Conservation (phyloP, 306 rosid species). For the Vigna nakashimae region DNA sequence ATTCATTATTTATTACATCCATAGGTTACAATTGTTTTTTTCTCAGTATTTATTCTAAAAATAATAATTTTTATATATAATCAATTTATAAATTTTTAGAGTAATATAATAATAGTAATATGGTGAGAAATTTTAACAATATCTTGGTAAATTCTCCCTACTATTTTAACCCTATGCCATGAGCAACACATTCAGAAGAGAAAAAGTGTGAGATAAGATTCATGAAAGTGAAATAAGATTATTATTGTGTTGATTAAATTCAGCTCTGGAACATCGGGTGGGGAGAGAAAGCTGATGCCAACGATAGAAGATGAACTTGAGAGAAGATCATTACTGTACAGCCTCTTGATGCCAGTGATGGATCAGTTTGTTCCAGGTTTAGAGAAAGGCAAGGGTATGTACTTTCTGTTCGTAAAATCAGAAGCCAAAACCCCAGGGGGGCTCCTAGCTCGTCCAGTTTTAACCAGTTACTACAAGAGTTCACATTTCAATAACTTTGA, state of each 20-base stretch:
- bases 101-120: no score
- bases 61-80: no score
- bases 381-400: constrained; percentile 70
- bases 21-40: no score
- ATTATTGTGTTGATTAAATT: background rate
- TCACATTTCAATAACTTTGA: constrained; percentile 49
- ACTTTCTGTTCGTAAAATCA: constrained; percentile 55
- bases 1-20: no score
- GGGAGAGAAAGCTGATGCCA: constrained; percentile 74
- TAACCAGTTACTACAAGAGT: constrained; percentile 66
- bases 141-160: no score
- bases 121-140: no score
- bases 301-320: constrained; percentile 61
- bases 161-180: no score
- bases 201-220: background rate
- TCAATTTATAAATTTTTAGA: no score
- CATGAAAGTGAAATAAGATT: background rate
- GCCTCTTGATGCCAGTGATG: constrained; percentile 66
- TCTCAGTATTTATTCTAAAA: no score
- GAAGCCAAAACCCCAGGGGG: constrained; percentile 65
- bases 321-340: constrained; percentile 54
- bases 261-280: constrained; percentile 73
- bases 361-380: constrained; percentile 57
- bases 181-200: background rate
- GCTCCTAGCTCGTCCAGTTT: constrained; percentile 59